These are phyloP conservation scores for Novymonas esmeraldas DNA, from an alignment of 208 protist genomes.

Conservation along the genomic window DNA sequence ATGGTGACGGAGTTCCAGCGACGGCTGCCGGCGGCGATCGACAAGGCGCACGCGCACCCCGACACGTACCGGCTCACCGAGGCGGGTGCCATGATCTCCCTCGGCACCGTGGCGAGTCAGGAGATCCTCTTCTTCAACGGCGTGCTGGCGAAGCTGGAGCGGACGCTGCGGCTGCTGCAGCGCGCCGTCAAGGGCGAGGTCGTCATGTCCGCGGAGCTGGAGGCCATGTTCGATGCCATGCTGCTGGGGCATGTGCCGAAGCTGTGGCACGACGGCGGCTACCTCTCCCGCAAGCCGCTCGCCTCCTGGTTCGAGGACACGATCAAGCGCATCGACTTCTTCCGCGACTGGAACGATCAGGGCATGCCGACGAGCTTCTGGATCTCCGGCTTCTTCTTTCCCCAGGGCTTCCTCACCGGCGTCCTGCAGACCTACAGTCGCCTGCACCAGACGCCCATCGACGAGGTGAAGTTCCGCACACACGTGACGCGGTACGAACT, in stretches of 20 bases:
- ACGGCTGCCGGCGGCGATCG: slow-evolving; percentile 80
- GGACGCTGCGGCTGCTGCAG: slow-evolving; percentile 70
- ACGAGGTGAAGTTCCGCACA: slow-evolving; percentile 90
- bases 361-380: slow-evolving; percentile 93
- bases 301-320: slow-evolving; percentile 96
- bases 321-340: slow-evolving; percentile 91
- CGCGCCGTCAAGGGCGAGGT: slow-evolving; percentile 92
- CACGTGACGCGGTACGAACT: slow-evolving; percentile 78
- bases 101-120: slow-evolving; percentile 89
- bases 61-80: slow-evolving; percentile 89
- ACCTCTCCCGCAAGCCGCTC: slow-evolving; percentile 96
- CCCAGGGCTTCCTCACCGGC: slow-evolving; percentile 94
- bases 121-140: slow-evolving; percentile 93
- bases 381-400: slow-evolving; percentile 99
- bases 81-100: slow-evolving; percentile 89
- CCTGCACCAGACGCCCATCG: slow-evolving; percentile 87
- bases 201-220: slow-evolving; percentile 89
- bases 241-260: slow-evolving; percentile 93
- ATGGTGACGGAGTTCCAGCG: slow-evolving; percentile 82
- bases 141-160: slow-evolving; percentile 75
- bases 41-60: slow-evolving; percentile 73
- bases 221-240: slow-evolving; percentile 92
- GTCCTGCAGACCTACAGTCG: slow-evolving; percentile 94
- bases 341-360: slow-evolving; percentile 94
- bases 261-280: slow-evolving; percentile 89